Conservation (phyloP, 2,329 filamentous ascomycete genomes). For the Niveomyces coronatus region DNA sequence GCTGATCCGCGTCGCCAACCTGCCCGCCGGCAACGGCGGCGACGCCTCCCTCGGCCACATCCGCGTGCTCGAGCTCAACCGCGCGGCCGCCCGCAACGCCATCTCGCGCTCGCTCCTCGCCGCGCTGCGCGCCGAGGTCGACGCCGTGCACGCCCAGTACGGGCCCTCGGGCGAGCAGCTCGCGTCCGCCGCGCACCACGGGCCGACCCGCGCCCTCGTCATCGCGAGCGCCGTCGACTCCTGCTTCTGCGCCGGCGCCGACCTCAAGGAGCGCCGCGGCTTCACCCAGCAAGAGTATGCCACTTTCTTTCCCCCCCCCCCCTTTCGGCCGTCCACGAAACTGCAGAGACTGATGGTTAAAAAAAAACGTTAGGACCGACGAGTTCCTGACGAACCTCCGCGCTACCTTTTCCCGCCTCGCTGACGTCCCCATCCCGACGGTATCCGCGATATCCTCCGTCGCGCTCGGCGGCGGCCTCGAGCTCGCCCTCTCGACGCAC, state of each 20-base stretch:
- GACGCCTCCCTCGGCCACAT: slow-evolving; percentile 78
- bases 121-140: slow-evolving; percentile 61
- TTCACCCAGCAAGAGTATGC: slow-evolving; percentile 68
- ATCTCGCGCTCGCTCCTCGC: slow-evolving; percentile 71
- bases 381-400: slow-evolving; percentile 72
- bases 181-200: slow-evolving; percentile 33
- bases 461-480: slow-evolving; percentile 86
- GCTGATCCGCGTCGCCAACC: slow-evolving; percentile 58
- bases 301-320: not conserved
- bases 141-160: slow-evolving; percentile 57
- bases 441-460: slow-evolving; percentile 78
- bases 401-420: slow-evolving; percentile 61
- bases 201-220: slow-evolving; percentile 68
- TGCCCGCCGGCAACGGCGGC: slow-evolving; percentile 71
- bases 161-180: slow-evolving; percentile 43
- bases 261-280: slow-evolving; percentile 75
- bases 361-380: too few species aligned
- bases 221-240: slow-evolving; percentile 76
- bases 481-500: slow-evolving; percentile 81
- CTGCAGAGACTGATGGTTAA: too few species aligned
- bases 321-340: too few species aligned
- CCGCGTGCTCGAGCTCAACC: slow-evolving; percentile 78
- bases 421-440: slow-evolving; percentile 73
- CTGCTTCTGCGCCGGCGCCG: slow-evolving; percentile 88
- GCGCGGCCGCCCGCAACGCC: slow-evolving; percentile 78